phyloP scores from a whole-genome alignment of 1,284 basidiomycete genomes.

The Puccinia triticina region DNA sequence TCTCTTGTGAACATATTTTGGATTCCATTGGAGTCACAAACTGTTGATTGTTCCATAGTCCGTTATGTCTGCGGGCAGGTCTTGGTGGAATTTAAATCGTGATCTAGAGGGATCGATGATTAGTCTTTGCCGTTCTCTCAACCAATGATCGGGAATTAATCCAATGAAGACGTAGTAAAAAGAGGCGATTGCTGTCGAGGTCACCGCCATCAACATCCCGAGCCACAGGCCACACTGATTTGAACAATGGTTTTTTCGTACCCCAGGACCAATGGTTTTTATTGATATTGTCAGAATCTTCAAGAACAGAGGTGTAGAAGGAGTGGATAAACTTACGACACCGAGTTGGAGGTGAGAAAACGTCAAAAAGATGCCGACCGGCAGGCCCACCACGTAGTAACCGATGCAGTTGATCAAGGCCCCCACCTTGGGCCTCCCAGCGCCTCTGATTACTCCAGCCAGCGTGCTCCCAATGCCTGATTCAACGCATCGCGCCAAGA shows the following conservation, averaged over 20 bases:
- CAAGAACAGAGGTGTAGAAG: background rate
- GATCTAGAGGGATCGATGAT: background rate
- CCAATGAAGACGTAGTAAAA: constrained; percentile 12
- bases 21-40: too few species aligned
- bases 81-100: background rate
- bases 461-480: constrained; percentile 5
- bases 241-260: too few species aligned
- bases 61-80: background rate
- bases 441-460: constrained; percentile 25
- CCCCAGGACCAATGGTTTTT: too few species aligned
- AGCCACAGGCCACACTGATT: constrained; percentile 26
- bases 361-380: constrained; percentile 25
- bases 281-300: too few species aligned
- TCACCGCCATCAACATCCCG: constrained; percentile 33
- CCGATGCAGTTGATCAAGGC: constrained; percentile 28
- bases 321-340: background rate
- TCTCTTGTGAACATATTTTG: too few species aligned
- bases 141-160: background rate
- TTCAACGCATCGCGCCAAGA: background rate
- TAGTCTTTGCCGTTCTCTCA: background rate
- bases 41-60: constrained; percentile 16
- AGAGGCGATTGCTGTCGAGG: background rate
- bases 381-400: constrained; percentile 38
- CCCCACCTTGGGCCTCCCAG: constrained; percentile 35
- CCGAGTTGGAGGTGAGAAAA: constrained; percentile 14